These are phyloP conservation scores for Myotisia sp. DNA, from an alignment of 2,329 filamentous ascomycete species.

Conservation along the genomic window DNA sequence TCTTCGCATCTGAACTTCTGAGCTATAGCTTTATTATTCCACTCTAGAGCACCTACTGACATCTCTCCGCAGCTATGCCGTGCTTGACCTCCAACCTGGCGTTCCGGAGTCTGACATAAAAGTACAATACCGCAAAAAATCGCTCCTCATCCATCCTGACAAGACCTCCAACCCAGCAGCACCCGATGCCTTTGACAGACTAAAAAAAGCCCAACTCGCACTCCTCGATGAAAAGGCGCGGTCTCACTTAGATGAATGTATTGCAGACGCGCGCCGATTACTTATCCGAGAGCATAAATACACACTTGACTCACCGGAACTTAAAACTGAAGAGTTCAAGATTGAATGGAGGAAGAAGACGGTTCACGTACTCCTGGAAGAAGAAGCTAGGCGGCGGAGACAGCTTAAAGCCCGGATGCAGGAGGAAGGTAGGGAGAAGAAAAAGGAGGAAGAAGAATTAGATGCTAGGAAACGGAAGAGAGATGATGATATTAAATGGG, in stretches of 20 bases:
- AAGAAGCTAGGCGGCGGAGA: slow-evolving; percentile 68
- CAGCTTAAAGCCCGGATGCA: slow-evolving; percentile 91
- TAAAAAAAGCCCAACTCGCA: slow-evolving; percentile 85
- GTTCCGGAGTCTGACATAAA: slow-evolving; percentile 96
- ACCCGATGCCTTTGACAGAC: slow-evolving; percentile 87
- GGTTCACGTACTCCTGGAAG: slow-evolving; percentile 78
- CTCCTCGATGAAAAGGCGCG: slow-evolving; percentile 92
- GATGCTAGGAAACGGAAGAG: slow-evolving; percentile 71
- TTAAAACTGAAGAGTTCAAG: slow-evolving; percentile 63
- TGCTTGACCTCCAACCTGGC: slow-evolving; percentile 88
- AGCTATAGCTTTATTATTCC: too few species aligned
- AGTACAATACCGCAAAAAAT: slow-evolving; percentile 84
- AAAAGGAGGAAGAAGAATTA: slow-evolving; percentile 69
- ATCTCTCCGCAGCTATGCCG: slow-evolving; percentile 54
- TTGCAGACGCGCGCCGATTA: slow-evolving; percentile 88
- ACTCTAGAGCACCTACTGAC: too few species aligned
- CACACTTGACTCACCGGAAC: slow-evolving; percentile 75
- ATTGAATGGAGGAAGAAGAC: slow-evolving; percentile 82
- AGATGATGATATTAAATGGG: slow-evolving; percentile 90
- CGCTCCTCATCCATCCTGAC: slow-evolving; percentile 96
- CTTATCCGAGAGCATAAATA: slow-evolving; percentile 90
- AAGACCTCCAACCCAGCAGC: slow-evolving; percentile 85
- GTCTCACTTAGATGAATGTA: slow-evolving; percentile 75
- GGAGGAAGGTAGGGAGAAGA: slow-evolving; percentile 83
- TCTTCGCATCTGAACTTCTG: too few species aligned